Percentiles rank a stretch among this genome's conserved stretches.
Evolutionary conservation across 352 stramenopile species (phyloP).

Genomic region (Phytophthora ohioensis): DNA sequence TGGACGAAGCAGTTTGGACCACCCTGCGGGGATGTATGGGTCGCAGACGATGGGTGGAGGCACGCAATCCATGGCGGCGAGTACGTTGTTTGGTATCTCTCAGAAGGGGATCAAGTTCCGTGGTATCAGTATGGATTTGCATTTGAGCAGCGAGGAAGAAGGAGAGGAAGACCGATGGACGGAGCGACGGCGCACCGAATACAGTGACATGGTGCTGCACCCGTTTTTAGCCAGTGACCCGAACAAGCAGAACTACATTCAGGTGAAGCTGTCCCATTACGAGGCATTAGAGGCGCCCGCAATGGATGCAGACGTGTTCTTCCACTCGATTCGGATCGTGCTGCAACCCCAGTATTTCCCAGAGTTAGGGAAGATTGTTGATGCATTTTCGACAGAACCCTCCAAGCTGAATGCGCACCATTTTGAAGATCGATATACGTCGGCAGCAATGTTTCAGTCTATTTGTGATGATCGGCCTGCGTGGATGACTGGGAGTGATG

Average conservation of each 20-base stretch:
- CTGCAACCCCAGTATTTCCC: slow-evolving; percentile 85
- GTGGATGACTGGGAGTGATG: slow-evolving; percentile 59
- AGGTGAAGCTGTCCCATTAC: slow-evolving; percentile 87
- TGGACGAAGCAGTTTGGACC: slow-evolving; percentile 50
- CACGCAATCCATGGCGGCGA: slow-evolving; percentile 84
- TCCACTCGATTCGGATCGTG: slow-evolving; percentile 83
- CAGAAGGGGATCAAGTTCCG: slow-evolving; percentile 89
- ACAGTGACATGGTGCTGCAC: slow-evolving; percentile 57
- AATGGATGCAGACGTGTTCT: slow-evolving; percentile 84
- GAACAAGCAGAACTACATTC: slow-evolving; percentile 77
- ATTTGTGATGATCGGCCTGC: slow-evolving; percentile 70
- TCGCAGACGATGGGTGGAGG: slow-evolving; percentile 44
- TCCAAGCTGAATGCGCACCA: slow-evolving; percentile 21
- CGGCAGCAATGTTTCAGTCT: slow-evolving; percentile 73
- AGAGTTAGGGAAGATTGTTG: slow-evolving; percentile 72
- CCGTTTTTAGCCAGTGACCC: slow-evolving; percentile 77
- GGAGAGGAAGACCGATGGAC: slow-evolving; percentile 45
- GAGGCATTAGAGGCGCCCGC: slow-evolving; percentile 72
- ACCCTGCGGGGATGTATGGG: slow-evolving; percentile 37
- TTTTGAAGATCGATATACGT: slow-evolving; percentile 41
- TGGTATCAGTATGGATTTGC: slow-evolving; percentile 83
- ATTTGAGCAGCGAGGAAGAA: slow-evolving; percentile 67
- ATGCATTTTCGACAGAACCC: slow-evolving; percentile 61
- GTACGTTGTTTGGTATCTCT: slow-evolving; percentile 83
- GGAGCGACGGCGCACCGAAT: slow-evolving; percentile 38